These are phyloP conservation scores for Mrakia gelida DNA, from an alignment of 768 basidiomycete genomes.

Conservation along the genomic window DNA sequence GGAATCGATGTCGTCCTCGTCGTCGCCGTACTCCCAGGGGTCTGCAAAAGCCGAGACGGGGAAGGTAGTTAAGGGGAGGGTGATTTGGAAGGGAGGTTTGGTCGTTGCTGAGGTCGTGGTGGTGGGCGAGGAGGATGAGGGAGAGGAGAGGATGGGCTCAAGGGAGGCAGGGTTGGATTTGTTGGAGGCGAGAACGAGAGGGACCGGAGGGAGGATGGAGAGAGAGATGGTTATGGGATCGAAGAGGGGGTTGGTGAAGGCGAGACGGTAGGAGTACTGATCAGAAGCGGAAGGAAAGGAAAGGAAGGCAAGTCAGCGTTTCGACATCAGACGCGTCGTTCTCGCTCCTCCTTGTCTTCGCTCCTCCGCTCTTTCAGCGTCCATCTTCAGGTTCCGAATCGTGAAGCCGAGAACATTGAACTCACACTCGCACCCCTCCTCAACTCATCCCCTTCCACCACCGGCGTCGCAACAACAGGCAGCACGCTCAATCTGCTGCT, in stretches of 20 bases:
- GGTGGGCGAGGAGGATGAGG: constrained; percentile 44
- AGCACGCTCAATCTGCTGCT: constrained; percentile 38
- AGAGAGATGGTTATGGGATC: constrained; percentile 92
- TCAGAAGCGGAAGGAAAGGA: neutral
- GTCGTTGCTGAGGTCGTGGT: constrained; percentile 48
- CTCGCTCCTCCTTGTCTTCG: neutral
- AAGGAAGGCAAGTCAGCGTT: neutral
- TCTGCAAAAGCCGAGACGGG: constrained; percentile 86
- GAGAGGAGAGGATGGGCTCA: constrained; percentile 12
- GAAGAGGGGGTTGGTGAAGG: constrained; percentile 89
- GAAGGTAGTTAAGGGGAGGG: constrained; percentile 72
- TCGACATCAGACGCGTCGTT: neutral
- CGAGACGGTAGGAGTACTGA: constrained; percentile 76
- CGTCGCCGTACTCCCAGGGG: constrained; percentile 89
- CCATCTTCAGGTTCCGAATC: neutral
- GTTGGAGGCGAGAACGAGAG: neutral
- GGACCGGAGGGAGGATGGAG: constrained; percentile 52
- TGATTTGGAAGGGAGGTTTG: constrained; percentile 67
- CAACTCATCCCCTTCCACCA: neutral
- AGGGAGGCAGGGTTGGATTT: constrained; percentile 36
- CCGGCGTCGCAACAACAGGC: neutral
- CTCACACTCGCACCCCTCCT: constrained; percentile 9
- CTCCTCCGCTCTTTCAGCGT: neutral
- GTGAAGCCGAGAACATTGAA: neutral
- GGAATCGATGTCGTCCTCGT: constrained; percentile 50